A percentile compares a stretch with the other conserved stretches of the same genome.
Evolutionary conservation across 805 yeast species (phyloP).

Genomic region (Clavispora phyllophila): DNA sequence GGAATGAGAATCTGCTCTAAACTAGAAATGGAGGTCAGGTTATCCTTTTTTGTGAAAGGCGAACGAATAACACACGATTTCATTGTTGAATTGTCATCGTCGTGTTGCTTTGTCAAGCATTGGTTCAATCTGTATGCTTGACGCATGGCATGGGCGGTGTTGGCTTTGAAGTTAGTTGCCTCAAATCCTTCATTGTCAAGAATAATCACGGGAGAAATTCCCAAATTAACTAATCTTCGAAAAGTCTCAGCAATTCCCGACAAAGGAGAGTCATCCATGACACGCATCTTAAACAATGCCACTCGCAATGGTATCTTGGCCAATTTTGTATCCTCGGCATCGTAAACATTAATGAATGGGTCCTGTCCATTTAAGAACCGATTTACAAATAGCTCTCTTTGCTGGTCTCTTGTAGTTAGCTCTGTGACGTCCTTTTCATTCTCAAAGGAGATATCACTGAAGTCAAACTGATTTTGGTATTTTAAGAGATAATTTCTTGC

Average conservation of each 20-base stretch:
- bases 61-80: conserved; percentile 24
- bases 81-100: conserved; percentile 19
- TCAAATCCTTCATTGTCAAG: conserved; percentile 41
- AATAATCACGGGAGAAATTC: conserved; percentile 69
- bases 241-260: conserved; percentile 54
- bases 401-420: conserved; percentile 20
- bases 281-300: conserved; percentile 51
- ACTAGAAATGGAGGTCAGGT: conserved; percentile 14
- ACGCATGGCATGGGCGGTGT: conserved; percentile 25
- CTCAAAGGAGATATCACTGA: conserved; percentile 13
- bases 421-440: conserved; percentile 17
- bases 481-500: conserved; percentile 75
- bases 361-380: conserved; percentile 28
- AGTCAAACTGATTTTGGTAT: conserved; percentile 48
- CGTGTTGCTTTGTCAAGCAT: conserved; percentile 15
- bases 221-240: conserved; percentile 51
- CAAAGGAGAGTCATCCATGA: conserved; percentile 26
- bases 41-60: conserved; percentile 17
- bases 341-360: conserved; percentile 31
- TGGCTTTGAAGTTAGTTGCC: conserved; percentile 24
- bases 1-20: conserved; percentile 35
- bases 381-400: conserved; percentile 28
- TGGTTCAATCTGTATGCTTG: conserved; percentile 29
- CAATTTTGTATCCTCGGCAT: conserved; percentile 28
- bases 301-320: conserved; percentile 43